Conservation (phyloP, 2,329 filamentous ascomycete species). For the Aureobasidium namibiae region DNA sequence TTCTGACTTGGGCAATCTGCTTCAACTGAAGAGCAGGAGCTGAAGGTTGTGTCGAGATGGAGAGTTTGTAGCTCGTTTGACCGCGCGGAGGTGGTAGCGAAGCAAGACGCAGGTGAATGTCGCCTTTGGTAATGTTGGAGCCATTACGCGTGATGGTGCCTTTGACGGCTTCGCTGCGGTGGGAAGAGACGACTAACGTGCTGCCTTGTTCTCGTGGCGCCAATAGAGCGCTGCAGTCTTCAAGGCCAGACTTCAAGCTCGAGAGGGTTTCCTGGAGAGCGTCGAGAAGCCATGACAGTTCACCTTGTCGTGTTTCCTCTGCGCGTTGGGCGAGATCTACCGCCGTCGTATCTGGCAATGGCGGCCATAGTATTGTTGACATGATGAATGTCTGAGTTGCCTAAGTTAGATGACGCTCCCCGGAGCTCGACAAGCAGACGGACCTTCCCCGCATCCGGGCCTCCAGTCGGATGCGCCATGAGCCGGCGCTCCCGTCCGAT, state of each 20-base stretch:
- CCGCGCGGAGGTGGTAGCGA: conserved; percentile 53
- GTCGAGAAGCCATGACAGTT: conserved; percentile 56
- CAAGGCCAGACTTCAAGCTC: conserved; percentile 61
- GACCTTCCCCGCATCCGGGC: background rate
- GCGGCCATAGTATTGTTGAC: conserved; percentile 56
- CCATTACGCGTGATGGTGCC: conserved; percentile 66
- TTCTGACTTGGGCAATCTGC: conserved; percentile 63
- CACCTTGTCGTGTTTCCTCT: conserved; percentile 24
- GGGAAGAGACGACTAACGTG: conserved; percentile 81
- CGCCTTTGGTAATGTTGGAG: conserved; percentile 82
- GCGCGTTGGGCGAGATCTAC: background rate
- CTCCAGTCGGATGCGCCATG: background rate
- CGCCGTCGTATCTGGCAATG: conserved; percentile 31
- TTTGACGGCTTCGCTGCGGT: conserved; percentile 57
- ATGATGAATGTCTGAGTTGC: conserved; percentile 28
- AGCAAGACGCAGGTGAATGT: conserved; percentile 67
- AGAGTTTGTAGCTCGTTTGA: conserved; percentile 42
- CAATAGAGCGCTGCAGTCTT: conserved; percentile 82
- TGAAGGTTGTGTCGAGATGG: conserved; percentile 44
- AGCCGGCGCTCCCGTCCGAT: background rate
- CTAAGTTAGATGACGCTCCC: too few species aligned
- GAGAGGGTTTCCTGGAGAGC: conserved; percentile 54
- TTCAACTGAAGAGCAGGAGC: conserved; percentile 55
- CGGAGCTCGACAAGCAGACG: background rate
- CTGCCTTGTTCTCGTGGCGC: conserved; percentile 77